Base-by-base conservation (phyloP, 148 eudicot species). In the Beta vulgaris region DNA sequence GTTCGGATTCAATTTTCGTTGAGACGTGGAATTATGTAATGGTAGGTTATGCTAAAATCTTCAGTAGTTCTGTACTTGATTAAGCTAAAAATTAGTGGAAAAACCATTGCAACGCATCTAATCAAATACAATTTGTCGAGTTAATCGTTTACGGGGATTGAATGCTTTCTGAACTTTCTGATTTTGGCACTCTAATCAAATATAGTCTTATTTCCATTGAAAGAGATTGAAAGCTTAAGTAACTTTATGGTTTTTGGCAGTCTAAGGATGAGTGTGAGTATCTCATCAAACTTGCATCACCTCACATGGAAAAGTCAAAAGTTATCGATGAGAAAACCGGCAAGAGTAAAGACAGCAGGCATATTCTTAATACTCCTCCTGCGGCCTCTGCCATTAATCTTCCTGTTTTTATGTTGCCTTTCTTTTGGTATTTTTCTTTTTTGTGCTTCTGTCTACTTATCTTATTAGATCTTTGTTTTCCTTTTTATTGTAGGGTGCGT, bases 251-350 rank as follows among this genome's bases (percentile, higher is more conserved):
- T 37, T 75, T 61, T 82, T 76, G 71, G 72, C 88, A 94, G 98
- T 88, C 98, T 37, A 80, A 83, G 71, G 87, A 94, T 11, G 98
- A 94, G 82, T 94, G 97, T 72, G 90, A 88, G 77, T 87, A 94
- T 84, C 86, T 94, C 15, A 94, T 94, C 44, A 85, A 83, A 61
- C 90, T 90, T 75, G 96, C 98, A 6, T 79, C 87, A 87, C 98
- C 98, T 70, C 87, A 87, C 69, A 94, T 91, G 98, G 79, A 77
- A 67, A 90, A 91, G 88, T 94, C 97, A 69, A 77, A 87, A 23
- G 98, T 94, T 71, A 97, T 94, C 49, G 98, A 94, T 79, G 84
- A 84, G 71, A 73, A 73, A 31, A 94, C 97, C 28, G 98, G 98
- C 76, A 83, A 84, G 88, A 85, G 93, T 78, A 82, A 54, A 82